Evolutionary conservation across 805 yeast species (phyloP), one percentile per base, ranked within the genome.

Genomic region (Ogataea glucozyma): DNA sequence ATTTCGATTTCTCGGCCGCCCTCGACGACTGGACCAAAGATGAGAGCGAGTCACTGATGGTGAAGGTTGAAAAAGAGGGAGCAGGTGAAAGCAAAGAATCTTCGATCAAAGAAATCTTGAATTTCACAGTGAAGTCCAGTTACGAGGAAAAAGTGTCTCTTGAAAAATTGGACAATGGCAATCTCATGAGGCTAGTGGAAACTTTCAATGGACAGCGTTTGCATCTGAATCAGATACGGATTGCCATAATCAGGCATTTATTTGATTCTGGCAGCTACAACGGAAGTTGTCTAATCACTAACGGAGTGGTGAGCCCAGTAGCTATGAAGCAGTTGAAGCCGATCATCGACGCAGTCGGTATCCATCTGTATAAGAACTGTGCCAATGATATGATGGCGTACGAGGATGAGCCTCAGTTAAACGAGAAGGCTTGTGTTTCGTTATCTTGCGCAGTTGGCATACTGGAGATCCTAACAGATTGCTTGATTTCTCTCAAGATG

Each of bases 401-500:
- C 31, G 10, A 31, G 6, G 18, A 17, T 14, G 22, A 23, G 9
- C 6, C 30, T 13, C 2, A 33, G 17, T 19, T 27, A 20, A 14
- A 26, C 11, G 31, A 38, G 4, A 13, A 13, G 18, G n/a, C 11
- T 12, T 22, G 21, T 6, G 14, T 7, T n/a, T 14, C 13, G 6
- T 6, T 49, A n/a, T 17, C 46, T 4, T 43, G 47, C 19, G 55
- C 71, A 1, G 58, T 72, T 3, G 62, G 75, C 2, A 56, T 75
- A 1, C 62, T 60, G 38, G 84, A 79, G 45, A 40, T 73, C 0
- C 52, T 77, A 10, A 62, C 70, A 3, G 79, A 79, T 50, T 41
- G 57, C 2, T 73, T 67, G 48, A 61, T 76, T 4, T 48, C 62
- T 2, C 44, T 67, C 21, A 46, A 44, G 14, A 48, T 52, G 19